Base-by-base conservation (phyloP, 2,329 filamentous ascomycete species). In the Cryphonectria parasitica region DNA sequence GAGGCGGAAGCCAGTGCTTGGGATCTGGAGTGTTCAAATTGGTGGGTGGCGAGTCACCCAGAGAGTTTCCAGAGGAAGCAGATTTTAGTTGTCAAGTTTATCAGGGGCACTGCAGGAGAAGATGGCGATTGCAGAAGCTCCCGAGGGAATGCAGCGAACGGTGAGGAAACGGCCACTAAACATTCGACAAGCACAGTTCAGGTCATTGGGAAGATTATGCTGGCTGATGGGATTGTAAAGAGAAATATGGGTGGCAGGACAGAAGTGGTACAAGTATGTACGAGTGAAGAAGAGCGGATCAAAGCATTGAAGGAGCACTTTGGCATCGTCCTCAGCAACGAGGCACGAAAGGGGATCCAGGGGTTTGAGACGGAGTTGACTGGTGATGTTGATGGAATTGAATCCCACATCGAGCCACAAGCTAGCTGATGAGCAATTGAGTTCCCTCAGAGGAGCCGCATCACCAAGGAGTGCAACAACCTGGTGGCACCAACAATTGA, bases 11-110 rank as follows among this genome's bases (percentile, higher is more conserved):
- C 91, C 77, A 77, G 88, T 49, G 84, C 83, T 2, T 79, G 82
- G 64, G 90, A 92, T 78, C 92, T 89, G 74, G 84, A 83, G 58
- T 81, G 90, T 11, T 83, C 90, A 81, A 91, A 88, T 77, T 87
- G 82, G 74, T 86, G 70, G 70, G 70, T 78, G 64, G 87, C 86
- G 1, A 87, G 86, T 73, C 82, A 60, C 81, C 79, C 70, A 78
- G 80, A 34, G 77, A 78, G 83, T 69, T 87, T 84, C 77, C 91
- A 91, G 77, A 87, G 84, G 17, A 80, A 83, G 69, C 83, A 77
- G 8, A 78, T 91, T 45, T 77, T 90, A 31, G 84, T 86, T 69
- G 81, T 84, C 67, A 85, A 82, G 77, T 88, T 89, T 78, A 80
- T 91, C 71, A 75, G 87, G 70, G 78, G 68, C 72, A 79, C 61